These are phyloP conservation scores for Pyronema domesticum DNA, from an alignment of 495 filamentous ascomycete species.

Conservation along the genomic window DNA sequence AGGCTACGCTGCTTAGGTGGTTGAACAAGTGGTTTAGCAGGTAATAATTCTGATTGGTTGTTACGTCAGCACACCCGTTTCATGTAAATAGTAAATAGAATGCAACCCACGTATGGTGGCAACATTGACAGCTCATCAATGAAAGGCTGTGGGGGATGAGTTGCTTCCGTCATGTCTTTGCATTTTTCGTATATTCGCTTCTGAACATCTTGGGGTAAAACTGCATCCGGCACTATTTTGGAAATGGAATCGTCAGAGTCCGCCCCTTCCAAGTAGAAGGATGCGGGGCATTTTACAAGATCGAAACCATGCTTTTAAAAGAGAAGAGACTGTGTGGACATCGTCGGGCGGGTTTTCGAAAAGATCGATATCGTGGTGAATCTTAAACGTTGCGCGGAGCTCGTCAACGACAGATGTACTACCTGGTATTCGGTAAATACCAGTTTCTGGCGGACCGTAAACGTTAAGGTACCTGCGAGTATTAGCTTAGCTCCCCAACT, in stretches of 20 bases:
- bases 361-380: conserved; percentile 22
- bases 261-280: background rate
- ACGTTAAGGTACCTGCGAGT: conserved; percentile 21
- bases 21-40: conserved; percentile 22
- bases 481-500: background rate
- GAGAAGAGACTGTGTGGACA: conserved; percentile 23
- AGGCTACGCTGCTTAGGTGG: conserved; percentile 18
- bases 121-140: conserved; percentile 22
- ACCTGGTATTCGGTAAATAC: conserved; percentile 23
- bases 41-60: conserved; percentile 18
- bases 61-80: background rate
- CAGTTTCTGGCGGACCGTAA: conserved; percentile 21
- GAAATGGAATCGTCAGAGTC: background rate
- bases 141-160: conserved; percentile 19
- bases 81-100: background rate
- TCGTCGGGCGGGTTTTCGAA: conserved; percentile 24
- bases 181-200: conserved; percentile 24
- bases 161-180: conserved; percentile 21
- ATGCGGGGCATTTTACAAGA: conserved; percentile 9
- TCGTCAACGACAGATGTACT: conserved; percentile 25
- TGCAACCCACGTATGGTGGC: conserved; percentile 21
- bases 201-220: conserved; percentile 22
- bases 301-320: conserved; percentile 24
- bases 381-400: conserved; percentile 22
- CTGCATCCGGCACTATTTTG: conserved; percentile 19